phyloP scores from a whole-genome alignment of 306 rosid species.

The Hippophae rhamnoides region DNA sequence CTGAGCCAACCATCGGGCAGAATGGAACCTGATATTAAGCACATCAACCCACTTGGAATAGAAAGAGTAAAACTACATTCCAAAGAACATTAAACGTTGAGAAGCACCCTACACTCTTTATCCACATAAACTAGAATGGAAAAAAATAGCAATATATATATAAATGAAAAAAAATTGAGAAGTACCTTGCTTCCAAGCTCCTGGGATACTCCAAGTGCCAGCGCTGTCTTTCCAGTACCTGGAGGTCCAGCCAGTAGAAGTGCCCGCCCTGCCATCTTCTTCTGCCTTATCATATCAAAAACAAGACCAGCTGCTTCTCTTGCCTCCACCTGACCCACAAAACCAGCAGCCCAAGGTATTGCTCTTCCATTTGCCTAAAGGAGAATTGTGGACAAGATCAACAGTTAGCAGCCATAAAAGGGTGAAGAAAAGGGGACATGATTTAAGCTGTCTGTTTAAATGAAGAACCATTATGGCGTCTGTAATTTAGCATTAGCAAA shows the following conservation, averaged over 20 bases:
- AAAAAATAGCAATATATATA: no score
- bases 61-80: background rate
- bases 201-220: constrained; percentile 88
- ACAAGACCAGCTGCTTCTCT: constrained; percentile 90
- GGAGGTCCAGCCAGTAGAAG: constrained; percentile 96
- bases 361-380: constrained; percentile 66
- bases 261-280: constrained; percentile 98
- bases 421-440: background rate
- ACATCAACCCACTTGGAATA: constrained; percentile 1
- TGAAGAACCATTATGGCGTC: background rate
- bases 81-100: no score
- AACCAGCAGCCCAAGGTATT: constrained; percentile 70
- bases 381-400: constrained; percentile 3
- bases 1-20: constrained; percentile 98
- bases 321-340: constrained; percentile 92
- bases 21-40: constrained; percentile 56
- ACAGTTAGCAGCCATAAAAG: constrained; percentile 1
- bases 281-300: constrained; percentile 91
- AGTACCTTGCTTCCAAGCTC: constrained; percentile 96
- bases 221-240: constrained; percentile 93
- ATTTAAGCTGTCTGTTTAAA: background rate
- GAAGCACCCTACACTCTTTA: no score
- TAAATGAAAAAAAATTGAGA: background rate
- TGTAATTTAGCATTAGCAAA: no score
- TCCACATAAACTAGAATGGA: no score